Base-by-base conservation (phyloP, 805 yeast genomes). In the Torulaspora gathmanii region DNA sequence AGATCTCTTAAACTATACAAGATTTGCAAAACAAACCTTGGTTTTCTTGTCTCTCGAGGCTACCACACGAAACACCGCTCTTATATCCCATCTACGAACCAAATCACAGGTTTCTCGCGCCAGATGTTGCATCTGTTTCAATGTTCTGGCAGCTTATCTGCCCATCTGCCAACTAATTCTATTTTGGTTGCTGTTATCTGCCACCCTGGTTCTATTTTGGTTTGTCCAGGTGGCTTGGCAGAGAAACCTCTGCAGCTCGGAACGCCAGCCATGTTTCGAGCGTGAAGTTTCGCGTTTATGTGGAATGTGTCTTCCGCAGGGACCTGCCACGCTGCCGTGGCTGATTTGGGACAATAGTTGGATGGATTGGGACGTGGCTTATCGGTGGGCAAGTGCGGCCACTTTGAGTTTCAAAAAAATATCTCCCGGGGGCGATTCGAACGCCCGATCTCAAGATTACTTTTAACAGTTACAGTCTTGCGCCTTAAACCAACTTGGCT, bases 391-490 rank as follows among this genome's bases (percentile, higher is more conserved):
- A n/a, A n/a, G 25, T 20, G 23, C 23, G 23, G 37, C 37, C 26
- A 5, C 13, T 19, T 9, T 10, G n/a, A 2, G 22, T 15, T 6
- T 46, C 4, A 46, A 52, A 50, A 54, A 51, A 44, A 51, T 43
- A 39, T 62, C 68, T 63, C 68, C 58, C 64, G 67, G 68, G 68
- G 63, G 68, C 63, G 68, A 64, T 55, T 64, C 68, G 68, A 64
- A 64, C 68, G 63, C 68, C 63, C 68, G 68, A 64, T 64, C 53
- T 64, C 66, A 60, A 64, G 68, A 64, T 64, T 45, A 56, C 67
- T 55, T 55, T 15, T 46, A n/a, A n/a, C 53, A 51, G 58, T 61
- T 61, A 61, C 65, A 61, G 65, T 61, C 65, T 61, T 57, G 64
- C 65, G 65, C 65, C 65, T 58, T 61, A 61, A 57, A 61, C 65